A percentile compares a stretch with the other conserved stretches of the same genome.
Evolutionary conservation across 2,329 filamentous ascomycete genomes (phyloP).

Genomic region (Aureobasidium sp.): DNA sequence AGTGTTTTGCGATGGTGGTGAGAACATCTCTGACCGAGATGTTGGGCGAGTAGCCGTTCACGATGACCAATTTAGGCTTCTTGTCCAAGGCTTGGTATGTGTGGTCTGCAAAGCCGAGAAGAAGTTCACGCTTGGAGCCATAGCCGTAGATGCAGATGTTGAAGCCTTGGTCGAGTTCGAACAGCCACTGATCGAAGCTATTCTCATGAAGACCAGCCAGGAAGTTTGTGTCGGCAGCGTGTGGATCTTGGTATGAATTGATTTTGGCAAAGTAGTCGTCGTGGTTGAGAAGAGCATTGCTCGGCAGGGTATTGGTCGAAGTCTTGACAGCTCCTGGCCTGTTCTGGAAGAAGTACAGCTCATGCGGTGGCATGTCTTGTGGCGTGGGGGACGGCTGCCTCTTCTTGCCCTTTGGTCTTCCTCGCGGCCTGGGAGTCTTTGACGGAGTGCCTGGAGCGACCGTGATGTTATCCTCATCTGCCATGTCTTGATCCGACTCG

Average conservation of each 20-base stretch:
- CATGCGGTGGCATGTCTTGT: conserved; percentile 73
- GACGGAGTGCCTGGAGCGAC: conserved; percentile 36
- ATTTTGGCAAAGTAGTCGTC: conserved; percentile 80
- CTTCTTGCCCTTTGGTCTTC: conserved; percentile 46
- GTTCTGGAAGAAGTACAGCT: conserved; percentile 91
- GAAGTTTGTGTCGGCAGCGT: conserved; percentile 60
- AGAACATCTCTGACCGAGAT: conserved; percentile 62
- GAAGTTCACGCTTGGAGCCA: conserved; percentile 73
- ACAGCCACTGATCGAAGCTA: conserved; percentile 85
- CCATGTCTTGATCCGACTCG: conserved; percentile 25
- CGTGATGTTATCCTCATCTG: conserved; percentile 33
- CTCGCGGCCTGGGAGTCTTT: conserved; percentile 34
- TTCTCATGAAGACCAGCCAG: conserved; percentile 67
- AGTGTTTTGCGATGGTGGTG: conserved; percentile 56
- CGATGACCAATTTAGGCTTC: conserved; percentile 60
- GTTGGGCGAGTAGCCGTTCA: conserved; percentile 73
- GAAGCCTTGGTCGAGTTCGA: conserved; percentile 81
- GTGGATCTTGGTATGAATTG: conserved; percentile 57
- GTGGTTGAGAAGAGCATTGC: conserved; percentile 70
- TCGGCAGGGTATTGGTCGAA: conserved; percentile 73
- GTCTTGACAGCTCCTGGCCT: conserved; percentile 73
- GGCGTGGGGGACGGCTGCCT: conserved; percentile 66
- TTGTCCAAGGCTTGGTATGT: conserved; percentile 43
- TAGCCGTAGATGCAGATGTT: conserved; percentile 88
- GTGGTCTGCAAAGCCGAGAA: conserved; percentile 67